Conservation (phyloP, 306 rosid genomes). For the Cicer yamashitae region DNA sequence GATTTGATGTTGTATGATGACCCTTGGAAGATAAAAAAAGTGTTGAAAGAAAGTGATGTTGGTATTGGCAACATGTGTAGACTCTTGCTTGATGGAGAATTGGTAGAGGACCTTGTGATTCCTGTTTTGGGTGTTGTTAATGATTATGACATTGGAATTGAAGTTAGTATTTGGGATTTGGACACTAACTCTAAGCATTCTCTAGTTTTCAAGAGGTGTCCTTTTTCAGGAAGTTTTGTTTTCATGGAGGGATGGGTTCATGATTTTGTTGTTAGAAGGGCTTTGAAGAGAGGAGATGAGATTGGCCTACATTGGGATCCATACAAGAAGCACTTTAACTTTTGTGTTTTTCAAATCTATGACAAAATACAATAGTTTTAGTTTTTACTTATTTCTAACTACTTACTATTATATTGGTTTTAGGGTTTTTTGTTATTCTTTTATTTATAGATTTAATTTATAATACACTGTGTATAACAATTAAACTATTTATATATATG, state of each 20-base stretch:
- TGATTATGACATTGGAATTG: not conserved
- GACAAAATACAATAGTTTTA: not conserved
- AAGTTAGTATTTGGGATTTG: not conserved
- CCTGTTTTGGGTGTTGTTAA: not conserved
- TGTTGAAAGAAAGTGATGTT: constrained; percentile 8
- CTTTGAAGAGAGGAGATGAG: not conserved
- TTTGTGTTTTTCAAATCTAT: not conserved
- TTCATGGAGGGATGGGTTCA: not conserved
- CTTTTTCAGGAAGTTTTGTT: not conserved
- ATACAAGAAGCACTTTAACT: not conserved
- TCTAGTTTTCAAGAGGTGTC: not conserved
- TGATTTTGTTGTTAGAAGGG: not conserved
- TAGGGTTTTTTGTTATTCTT: no score
- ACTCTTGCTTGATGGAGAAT: not conserved
- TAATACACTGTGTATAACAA: no score
- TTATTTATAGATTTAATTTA: no score
- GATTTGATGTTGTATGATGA: constrained; percentile 3
- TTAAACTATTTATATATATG: no score
- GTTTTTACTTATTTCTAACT: no score
- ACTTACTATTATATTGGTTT: no score
- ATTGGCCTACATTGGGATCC: not conserved
- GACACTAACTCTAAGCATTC: not conserved
- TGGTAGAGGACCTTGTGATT: not conserved
- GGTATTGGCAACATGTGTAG: not conserved
- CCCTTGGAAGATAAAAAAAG: constrained; percentile 28